phyloP scores from a whole-genome alignment of 1,284 basidiomycete genomes.

The Apiotrichum domesticum region DNA sequence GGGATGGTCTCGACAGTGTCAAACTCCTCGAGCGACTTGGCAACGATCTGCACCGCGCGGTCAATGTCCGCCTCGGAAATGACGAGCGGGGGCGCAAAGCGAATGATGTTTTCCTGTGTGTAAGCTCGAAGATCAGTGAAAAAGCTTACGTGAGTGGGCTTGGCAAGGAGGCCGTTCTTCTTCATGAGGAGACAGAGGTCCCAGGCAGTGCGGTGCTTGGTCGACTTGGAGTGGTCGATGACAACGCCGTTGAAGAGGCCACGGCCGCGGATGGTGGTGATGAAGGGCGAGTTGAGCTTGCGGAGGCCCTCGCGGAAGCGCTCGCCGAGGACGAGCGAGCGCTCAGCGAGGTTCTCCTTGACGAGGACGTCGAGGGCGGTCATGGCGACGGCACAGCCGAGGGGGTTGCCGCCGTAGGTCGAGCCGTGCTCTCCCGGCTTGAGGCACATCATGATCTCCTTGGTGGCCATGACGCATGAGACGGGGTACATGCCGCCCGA shows the following conservation, averaged over 20 bases:
- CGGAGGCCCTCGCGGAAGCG: constrained; percentile 67
- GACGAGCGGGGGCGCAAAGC: constrained; percentile 91
- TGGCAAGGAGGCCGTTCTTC: constrained; percentile 70
- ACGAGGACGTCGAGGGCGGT: constrained; percentile 82
- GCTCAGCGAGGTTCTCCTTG: constrained; percentile 74
- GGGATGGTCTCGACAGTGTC: constrained; percentile 66
- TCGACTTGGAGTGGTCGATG: constrained; percentile 75
- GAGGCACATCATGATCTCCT: constrained; percentile 89
- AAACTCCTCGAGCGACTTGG: constrained; percentile 68
- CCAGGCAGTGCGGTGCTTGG: constrained; percentile 81
- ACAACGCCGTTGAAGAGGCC: constrained; percentile 92
- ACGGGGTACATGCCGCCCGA: constrained; percentile 96
- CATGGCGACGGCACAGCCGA: constrained; percentile 90
- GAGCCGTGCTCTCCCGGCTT: constrained; percentile 97
- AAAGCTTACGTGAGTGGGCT: constrained; percentile 69
- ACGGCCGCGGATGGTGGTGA: constrained; percentile 70
- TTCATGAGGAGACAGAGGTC: constrained; percentile 91
- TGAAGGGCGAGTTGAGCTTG: constrained; percentile 62
- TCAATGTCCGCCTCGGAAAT: constrained; percentile 78
- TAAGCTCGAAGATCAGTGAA: constrained; percentile 47
- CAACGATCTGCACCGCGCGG: constrained; percentile 70
- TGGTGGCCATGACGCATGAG: constrained; percentile 84
- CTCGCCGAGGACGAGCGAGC: constrained; percentile 72
- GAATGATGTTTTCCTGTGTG: constrained; percentile 51
- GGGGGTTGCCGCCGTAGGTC: constrained; percentile 91